phyloP scores from a whole-genome alignment of 495 filamentous ascomycete genomes.

The Gamarada debralockiae region DNA sequence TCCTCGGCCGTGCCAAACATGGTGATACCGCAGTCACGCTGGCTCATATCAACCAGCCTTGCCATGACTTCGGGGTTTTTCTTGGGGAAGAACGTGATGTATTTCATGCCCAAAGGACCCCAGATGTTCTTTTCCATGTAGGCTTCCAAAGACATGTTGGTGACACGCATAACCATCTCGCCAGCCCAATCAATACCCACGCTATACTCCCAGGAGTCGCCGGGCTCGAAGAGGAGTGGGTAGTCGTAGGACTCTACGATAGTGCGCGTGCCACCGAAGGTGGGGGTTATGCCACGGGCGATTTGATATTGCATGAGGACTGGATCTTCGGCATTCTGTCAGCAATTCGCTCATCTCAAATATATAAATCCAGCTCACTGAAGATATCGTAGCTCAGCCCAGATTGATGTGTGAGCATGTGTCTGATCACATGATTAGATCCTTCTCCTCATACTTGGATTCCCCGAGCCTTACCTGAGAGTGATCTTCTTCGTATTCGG shows the following conservation, averaged over 20 bases:
- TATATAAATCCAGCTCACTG: neutral
- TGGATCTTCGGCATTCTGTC: no score
- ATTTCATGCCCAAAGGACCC: slow-evolving; percentile 45
- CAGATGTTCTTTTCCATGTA: slow-evolving; percentile 56
- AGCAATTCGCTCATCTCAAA: no score
- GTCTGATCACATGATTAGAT: neutral
- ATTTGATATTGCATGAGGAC: no score
- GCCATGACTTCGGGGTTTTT: slow-evolving; percentile 29
- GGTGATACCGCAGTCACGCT: slow-evolving; percentile 21
- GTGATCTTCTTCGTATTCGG: slow-evolving; percentile 9
- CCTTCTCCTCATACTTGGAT: neutral
- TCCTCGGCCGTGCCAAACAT: slow-evolving; percentile 16
- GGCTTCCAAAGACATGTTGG: slow-evolving; percentile 42
- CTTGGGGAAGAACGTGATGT: slow-evolving; percentile 48
- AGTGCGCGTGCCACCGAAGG: no score
- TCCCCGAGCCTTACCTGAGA: no score
- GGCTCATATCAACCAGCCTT: slow-evolving; percentile 31
- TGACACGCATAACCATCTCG: slow-evolving; percentile 45
- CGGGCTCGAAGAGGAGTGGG: slow-evolving; percentile 45
- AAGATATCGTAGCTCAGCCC: slow-evolving; percentile 9
- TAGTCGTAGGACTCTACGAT: no score
- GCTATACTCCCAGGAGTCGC: slow-evolving; percentile 44
- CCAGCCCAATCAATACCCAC: slow-evolving; percentile 49
- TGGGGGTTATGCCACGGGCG: no score
- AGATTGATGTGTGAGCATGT: slow-evolving; percentile 10